These are phyloP conservation scores for Plasmodium gaboni DNA, from an alignment of 169 alveolate genomes.

Conservation along the genomic window DNA sequence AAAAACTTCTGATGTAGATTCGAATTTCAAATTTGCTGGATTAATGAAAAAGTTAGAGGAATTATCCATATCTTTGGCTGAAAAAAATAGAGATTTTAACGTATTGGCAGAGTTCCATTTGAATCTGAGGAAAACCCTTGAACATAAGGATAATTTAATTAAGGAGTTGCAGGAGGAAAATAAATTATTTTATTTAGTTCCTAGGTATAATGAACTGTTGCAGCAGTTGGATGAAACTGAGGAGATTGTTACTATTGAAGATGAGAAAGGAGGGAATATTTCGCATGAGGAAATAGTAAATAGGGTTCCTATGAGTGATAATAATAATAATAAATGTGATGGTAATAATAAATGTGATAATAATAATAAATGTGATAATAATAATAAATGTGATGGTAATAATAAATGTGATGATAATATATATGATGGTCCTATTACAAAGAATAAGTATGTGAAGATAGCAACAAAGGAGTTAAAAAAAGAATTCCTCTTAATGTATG, in stretches of 20 bases:
- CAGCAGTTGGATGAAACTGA: constrained; percentile 48
- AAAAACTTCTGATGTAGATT: constrained; percentile 80
- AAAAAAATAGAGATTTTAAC: constrained; percentile 79
- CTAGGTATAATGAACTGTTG: constrained; percentile 71
- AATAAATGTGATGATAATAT: too few species aligned
- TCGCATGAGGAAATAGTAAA: too few species aligned
- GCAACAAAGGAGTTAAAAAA: constrained; percentile 73
- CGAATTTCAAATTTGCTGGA: constrained; percentile 83
- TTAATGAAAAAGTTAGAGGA: constrained; percentile 84
- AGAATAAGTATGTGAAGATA: too few species aligned
- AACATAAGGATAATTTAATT: constrained; percentile 44
- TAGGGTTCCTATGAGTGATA: too few species aligned
- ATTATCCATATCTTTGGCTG: constrained; percentile 79
- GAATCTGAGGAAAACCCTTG: constrained; percentile 49
- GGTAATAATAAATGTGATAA: too few species aligned
- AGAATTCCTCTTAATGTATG: constrained; percentile 84
- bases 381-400: too few species aligned
- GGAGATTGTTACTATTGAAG: neutral
- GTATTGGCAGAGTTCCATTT: constrained; percentile 80
- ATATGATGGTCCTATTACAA: too few species aligned
- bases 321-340: too few species aligned
- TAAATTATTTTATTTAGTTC: constrained; percentile 76
- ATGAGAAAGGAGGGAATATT: too few species aligned
- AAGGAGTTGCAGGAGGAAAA: constrained; percentile 78
- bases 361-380: too few species aligned